These are phyloP conservation scores for Pyrenochaeta sp. DNA, from an alignment of 2,329 filamentous ascomycete species.

Conservation along the genomic window DNA sequence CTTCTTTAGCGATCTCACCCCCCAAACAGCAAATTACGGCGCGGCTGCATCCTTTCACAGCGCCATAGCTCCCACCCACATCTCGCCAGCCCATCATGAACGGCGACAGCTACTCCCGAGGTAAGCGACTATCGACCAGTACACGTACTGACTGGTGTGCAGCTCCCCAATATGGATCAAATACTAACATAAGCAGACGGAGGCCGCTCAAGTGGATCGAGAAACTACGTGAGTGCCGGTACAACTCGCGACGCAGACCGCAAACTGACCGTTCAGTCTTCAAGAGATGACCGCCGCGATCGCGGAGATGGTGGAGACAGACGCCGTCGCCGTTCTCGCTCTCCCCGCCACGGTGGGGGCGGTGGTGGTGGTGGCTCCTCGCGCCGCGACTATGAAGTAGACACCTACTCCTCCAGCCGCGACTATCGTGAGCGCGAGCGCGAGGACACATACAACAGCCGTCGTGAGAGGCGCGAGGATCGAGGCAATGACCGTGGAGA, in stretches of 20 bases:
- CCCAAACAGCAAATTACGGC: conserved; percentile 11
- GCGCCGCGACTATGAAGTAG: conserved; percentile 75
- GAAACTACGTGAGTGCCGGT: conserved; percentile 49
- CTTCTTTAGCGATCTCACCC: conserved; percentile 17
- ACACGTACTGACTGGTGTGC: conserved; percentile 48
- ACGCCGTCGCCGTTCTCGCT: conserved; percentile 80
- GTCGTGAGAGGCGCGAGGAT: conserved; percentile 64
- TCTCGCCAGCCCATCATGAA: conserved; percentile 70
- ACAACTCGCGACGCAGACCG: conserved; percentile 16
- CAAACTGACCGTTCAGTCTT: conserved; percentile 41
- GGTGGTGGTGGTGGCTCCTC: conserved; percentile 56
- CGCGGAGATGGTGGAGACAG: conserved; percentile 42
- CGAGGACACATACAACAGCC: conserved; percentile 85
- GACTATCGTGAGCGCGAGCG: conserved; percentile 93
- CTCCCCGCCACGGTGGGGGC: conserved; percentile 72
- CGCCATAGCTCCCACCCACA: conserved; percentile 22
- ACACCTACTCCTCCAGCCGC: conserved; percentile 91
- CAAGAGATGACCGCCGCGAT: conserved; percentile 38
- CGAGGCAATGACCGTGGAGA: conserved; percentile 55
- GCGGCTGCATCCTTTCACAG: conserved; percentile 16
- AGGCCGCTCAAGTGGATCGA: conserved; percentile 46
- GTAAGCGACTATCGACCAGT: conserved; percentile 59
- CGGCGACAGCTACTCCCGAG: conserved; percentile 84
- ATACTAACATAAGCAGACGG: conserved; percentile 49
- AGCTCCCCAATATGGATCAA: conserved; percentile 30